A percentile compares a stretch with the other conserved stretches of the same genome.
Evolutionary conservation across 2,329 filamentous ascomycete genomes (phyloP).

Genomic region (Akanthomyces lecanii): DNA sequence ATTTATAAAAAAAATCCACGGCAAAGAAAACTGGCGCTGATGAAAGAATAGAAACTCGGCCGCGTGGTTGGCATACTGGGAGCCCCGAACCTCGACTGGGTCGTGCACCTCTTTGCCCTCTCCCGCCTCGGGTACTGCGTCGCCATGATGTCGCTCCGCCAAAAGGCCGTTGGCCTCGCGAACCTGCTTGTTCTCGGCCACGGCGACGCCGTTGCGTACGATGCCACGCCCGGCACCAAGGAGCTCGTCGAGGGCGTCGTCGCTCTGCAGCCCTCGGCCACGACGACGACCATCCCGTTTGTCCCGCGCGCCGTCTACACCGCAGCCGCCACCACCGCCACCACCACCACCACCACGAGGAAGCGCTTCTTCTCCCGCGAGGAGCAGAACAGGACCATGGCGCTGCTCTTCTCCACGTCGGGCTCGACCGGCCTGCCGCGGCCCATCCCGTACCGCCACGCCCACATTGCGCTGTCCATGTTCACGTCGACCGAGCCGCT

Average conservation of each 20-base stretch:
- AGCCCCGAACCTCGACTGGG: conserved; percentile 50
- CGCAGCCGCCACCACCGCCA: neutral
- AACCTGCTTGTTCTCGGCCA: conserved; percentile 26
- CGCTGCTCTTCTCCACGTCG: conserved; percentile 6
- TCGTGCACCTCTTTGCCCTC: conserved; percentile 50
- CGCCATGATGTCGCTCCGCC: conserved; percentile 33
- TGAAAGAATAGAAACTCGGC: neutral
- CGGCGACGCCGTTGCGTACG: conserved; percentile 25
- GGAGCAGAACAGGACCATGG: neutral
- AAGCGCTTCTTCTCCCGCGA: conserved; percentile 4
- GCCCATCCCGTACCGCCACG: conserved; percentile 8
- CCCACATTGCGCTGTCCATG: neutral
- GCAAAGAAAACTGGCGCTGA: neutral
- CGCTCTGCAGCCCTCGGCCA: neutral
- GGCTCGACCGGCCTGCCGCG: conserved; percentile 13
- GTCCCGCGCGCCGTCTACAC: neutral
- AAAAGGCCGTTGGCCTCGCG: conserved; percentile 30
- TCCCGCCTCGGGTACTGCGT: conserved; percentile 51
- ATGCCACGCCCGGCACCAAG: conserved; percentile 11
- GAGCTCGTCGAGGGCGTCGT: neutral
- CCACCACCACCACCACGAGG: neutral
- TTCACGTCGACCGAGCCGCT: neutral
- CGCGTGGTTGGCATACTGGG: conserved; percentile 44
- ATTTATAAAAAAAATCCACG: neutral
- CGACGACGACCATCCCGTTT: neutral